Percentiles rank a stretch among this genome's conserved stretches.
Conservation (phyloP, 495 filamentous ascomycete species). For the Geoglossum glabrum region DNA sequence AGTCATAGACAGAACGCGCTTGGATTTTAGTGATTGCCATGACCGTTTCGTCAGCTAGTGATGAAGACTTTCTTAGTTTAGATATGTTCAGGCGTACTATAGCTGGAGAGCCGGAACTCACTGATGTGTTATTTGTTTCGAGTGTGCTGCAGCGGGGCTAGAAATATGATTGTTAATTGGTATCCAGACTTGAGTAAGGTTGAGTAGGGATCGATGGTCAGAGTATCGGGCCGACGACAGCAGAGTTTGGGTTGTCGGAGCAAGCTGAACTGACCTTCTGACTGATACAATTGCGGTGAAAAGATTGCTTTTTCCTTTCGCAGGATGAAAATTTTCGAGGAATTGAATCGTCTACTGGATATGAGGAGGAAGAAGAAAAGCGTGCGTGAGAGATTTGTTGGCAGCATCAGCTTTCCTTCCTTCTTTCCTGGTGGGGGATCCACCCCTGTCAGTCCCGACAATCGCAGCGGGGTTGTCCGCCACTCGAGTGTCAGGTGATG, state of each 20-base stretch:
- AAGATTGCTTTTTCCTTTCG: constrained; percentile 1
- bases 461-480: neutral
- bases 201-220: too few species aligned
- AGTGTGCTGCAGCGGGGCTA: neutral
- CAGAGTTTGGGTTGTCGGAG: neutral
- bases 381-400: neutral
- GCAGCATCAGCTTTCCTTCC: neutral
- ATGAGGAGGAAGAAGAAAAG: neutral
- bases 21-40: constrained; percentile 98
- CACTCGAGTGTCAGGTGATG: neutral
- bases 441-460: neutral
- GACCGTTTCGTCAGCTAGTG: constrained; percentile 1
- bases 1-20: constrained; percentile 98
- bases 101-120: neutral
- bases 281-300: neutral
- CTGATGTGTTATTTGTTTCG: neutral
- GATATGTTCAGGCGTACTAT: neutral
- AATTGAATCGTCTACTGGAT: neutral
- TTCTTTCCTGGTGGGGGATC: neutral
- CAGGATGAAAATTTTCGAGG: neutral
- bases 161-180: neutral
- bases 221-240: neutral
- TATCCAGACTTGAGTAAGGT: neutral
- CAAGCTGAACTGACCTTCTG: neutral
- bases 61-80: neutral